These are phyloP conservation scores for Conticribra weissflogii DNA, from an alignment of 108 stramenopile genomes.

Conservation along the genomic window DNA sequence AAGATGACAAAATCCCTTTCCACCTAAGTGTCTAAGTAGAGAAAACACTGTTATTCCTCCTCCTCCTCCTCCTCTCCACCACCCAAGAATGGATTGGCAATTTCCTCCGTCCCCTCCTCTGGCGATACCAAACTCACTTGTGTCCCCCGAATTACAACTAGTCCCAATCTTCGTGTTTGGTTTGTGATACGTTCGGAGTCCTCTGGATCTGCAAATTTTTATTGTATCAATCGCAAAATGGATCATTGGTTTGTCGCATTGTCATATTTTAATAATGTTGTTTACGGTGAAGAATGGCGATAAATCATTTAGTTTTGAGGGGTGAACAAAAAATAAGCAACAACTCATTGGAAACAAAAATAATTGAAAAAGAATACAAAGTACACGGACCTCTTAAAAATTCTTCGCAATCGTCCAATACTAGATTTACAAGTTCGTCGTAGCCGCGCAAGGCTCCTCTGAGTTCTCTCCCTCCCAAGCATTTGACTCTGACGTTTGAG, in stretches of 20 bases:
- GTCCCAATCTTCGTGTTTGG: slow-evolving; percentile 67
- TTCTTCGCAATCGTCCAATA: slow-evolving; percentile 86
- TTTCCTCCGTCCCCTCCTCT: slow-evolving; percentile 87
- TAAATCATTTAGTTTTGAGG: not conserved
- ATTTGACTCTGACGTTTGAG: slow-evolving; percentile 79
- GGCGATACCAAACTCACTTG: slow-evolving; percentile 88
- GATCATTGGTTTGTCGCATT: not conserved
- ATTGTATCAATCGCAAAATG: no score
- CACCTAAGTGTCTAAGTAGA: no score
- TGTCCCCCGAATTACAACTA: slow-evolving; percentile 85
- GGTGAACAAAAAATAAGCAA: not conserved
- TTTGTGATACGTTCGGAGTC: slow-evolving; percentile 71
- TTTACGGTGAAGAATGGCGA: not conserved
- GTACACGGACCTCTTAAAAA: slow-evolving; percentile 81
- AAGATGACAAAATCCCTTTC: no score
- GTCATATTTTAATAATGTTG: no score
- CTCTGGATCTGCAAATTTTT: slow-evolving; percentile 62
- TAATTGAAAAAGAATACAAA: no score
- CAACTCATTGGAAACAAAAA: not conserved
- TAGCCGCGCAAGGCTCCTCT: slow-evolving; percentile 78
- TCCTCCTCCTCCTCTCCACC: slow-evolving; percentile 62
- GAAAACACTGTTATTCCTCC: no score
- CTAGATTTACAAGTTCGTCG: slow-evolving; percentile 89
- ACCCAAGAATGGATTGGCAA: slow-evolving; percentile 84
- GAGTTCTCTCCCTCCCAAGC: slow-evolving; percentile 81